Evolutionary conservation across 345 rosid species (phyloP), one percentile per base, ranked within the genome.

Genomic region (Eutrema japonicum): DNA sequence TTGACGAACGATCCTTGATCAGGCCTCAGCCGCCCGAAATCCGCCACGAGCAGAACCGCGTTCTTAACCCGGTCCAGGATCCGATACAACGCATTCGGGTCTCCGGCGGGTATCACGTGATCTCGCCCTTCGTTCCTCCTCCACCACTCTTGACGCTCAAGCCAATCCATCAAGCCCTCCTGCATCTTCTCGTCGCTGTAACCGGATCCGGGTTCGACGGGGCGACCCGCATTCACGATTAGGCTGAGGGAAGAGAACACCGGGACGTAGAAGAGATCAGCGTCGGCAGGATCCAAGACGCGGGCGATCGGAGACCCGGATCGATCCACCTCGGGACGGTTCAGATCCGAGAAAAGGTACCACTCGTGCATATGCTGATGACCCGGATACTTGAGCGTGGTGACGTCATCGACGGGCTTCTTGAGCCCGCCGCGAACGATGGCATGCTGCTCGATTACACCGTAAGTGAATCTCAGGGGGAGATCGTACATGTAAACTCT

Each of bases 351-450:
- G 78, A 83, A 95, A 26, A 95, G 80, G 77, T 82, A 86, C 99
- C 99, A 95, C 76, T 95, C 99, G 30, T 89, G 98, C 99, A 92
- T 95, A 78, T 95, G 99, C 78, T 95, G 99, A 83, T 95, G 99
- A 14, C 98, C 98, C 8, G 99, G 99, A 75, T 95, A 95, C 70
- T 80, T 88, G 64, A 85, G 80, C 41, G 66, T 48, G 16, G 92
- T 71, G 40, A 81, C 69, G 66, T 87, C 92, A 47, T 68, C 77
- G 33, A 41, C 78, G n/a, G 84, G 69, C 30, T 60, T 62, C 0
- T 64, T 68, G 0, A 46, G 9, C 2, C 85, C 86, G 2, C 96
- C 94, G 51, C 98, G 96, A 27, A 92, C 98, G 37, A 84, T 68
- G 27, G 88, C 68, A 82, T 87, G 98, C 46, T 85, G 89, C 77